Conservation (phyloP, 805 yeast species). For the Candida yuanshanica region DNA sequence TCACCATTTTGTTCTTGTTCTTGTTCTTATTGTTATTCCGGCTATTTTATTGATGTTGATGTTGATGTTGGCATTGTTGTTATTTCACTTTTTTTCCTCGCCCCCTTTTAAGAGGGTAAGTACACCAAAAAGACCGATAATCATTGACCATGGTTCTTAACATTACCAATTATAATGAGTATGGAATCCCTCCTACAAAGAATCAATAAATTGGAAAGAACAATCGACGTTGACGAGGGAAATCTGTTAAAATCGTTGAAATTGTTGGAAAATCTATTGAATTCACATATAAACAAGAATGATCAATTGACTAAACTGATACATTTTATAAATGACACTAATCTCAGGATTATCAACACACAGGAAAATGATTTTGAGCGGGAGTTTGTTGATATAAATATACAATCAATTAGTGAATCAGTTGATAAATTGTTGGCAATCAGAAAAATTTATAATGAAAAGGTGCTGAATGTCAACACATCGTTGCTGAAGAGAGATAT, state of each 20-base stretch:
- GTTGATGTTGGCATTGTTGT: not conserved
- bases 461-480: not conserved
- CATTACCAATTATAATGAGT: too few relatives aligned
- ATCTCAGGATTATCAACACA: not conserved
- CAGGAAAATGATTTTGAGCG: not conserved
- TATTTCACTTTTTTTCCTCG: not conserved
- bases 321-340: not conserved
- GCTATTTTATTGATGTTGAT: not conserved
- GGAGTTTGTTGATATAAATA: not conserved
- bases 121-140: too few relatives aligned
- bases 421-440: not conserved
- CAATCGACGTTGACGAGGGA: not conserved
- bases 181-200: not conserved
- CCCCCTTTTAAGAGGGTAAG: not conserved
- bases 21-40: not conserved
- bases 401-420: not conserved
- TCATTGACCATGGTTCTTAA: too few relatives aligned
- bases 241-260: not conserved
- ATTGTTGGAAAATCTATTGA: not conserved
- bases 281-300: conserved; percentile 1
- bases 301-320: not conserved
- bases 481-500: not conserved
- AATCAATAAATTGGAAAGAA: not conserved
- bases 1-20: conserved; percentile 4
- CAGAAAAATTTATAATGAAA: conserved; percentile 1